phyloP scores from a whole-genome alignment of 805 yeast species.

The Candida hispaniensis region DNA sequence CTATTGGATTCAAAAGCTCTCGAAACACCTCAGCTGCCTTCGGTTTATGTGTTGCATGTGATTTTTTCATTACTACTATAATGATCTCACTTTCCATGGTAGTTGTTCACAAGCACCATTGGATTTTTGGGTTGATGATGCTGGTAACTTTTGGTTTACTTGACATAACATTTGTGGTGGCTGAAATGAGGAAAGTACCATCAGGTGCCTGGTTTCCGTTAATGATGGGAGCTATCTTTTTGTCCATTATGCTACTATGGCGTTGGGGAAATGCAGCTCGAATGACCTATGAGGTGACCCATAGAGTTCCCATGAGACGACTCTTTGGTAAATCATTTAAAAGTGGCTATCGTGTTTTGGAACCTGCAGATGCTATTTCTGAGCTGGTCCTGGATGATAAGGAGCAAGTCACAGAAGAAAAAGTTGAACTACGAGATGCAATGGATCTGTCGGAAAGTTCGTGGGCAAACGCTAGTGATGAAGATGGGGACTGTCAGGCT shows the following conservation, averaged over 20 bases:
- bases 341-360: too few species aligned
- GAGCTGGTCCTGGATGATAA: too few species aligned
- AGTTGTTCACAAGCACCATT: conserved; percentile 35
- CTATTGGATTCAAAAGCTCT: conserved; percentile 38
- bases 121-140: conserved; percentile 31
- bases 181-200: conserved; percentile 42
- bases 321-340: conserved; percentile 1
- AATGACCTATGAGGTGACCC: conserved; percentile 6
- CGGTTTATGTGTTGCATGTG: conserved; percentile 48
- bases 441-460: neutral
- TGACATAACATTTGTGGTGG: conserved; percentile 37
- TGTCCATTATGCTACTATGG: conserved; percentile 11
- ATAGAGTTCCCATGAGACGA: conserved; percentile 7
- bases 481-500: too few species aligned
- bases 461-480: too few species aligned
- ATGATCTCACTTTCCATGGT: conserved; percentile 38
- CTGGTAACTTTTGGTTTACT: conserved; percentile 37
- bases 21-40: conserved; percentile 42
- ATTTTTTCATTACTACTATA: conserved; percentile 42
- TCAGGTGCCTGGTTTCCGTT: conserved; percentile 58
- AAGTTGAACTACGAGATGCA: neutral
- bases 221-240: conserved; percentile 16
- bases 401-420: neutral
- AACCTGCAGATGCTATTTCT: too few species aligned
- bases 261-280: conserved; percentile 9